Percentiles rank a stretch among this genome's conserved stretches.
These are phyloP conservation scores for Marasmius oreades DNA, from an alignment of 1,284 basidiomycete genomes.

Conservation along the genomic window DNA sequence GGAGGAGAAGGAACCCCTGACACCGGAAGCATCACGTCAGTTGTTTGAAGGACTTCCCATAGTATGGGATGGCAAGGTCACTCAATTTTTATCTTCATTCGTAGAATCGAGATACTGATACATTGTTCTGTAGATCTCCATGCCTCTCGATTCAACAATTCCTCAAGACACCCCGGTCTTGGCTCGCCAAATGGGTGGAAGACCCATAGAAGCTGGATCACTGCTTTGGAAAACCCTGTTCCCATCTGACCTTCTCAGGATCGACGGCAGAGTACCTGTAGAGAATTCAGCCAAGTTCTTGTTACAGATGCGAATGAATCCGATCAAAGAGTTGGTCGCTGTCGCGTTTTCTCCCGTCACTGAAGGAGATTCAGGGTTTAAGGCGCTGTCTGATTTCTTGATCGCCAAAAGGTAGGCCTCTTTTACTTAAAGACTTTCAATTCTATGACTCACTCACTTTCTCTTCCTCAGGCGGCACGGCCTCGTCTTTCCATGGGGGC, in stretches of 20 bases:
- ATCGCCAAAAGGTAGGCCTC: constrained; percentile 68
- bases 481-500: constrained; percentile 82
- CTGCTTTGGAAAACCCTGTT: constrained; percentile 70
- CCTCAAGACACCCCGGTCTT: constrained; percentile 62
- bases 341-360: constrained; percentile 63
- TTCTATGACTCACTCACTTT: constrained; percentile 15
- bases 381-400: constrained; percentile 66
- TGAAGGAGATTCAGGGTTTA: constrained; percentile 46
- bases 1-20: constrained; percentile 45
- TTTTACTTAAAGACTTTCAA: constrained; percentile 8
- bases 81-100: constrained; percentile 18
- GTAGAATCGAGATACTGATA: constrained; percentile 15
- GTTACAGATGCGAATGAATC: constrained; percentile 69
- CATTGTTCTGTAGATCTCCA: constrained; percentile 49
- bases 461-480: constrained; percentile 68
- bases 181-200: constrained; percentile 72
- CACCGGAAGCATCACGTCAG: constrained; percentile 35
- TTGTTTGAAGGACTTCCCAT: constrained; percentile 49
- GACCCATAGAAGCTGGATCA: constrained; percentile 49
- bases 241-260: constrained; percentile 59
- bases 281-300: constrained; percentile 74
- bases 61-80: constrained; percentile 73
- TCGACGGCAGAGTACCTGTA: constrained; percentile 80
- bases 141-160: constrained; percentile 71
- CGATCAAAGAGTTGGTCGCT: constrained; percentile 76